A percentile compares a stretch with the other conserved stretches of the same genome.
Conservation (phyloP, 805 yeast species). For the Zygoascus bituminiphila region DNA sequence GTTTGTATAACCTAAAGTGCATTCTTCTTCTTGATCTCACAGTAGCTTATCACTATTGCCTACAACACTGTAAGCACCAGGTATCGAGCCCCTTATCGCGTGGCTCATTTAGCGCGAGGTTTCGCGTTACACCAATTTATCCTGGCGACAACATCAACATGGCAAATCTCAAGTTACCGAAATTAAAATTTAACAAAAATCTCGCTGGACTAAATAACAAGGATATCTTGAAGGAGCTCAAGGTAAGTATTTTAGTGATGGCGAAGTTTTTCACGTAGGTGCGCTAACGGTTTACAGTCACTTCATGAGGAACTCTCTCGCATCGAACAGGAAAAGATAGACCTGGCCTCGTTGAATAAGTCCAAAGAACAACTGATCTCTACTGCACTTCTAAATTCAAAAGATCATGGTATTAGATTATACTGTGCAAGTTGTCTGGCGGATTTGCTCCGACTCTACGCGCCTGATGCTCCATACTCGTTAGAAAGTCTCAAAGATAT, state of each 20-base stretch:
- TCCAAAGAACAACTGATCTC: constrained; percentile 47
- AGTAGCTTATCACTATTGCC: too few relatives aligned
- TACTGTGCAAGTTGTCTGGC: constrained; percentile 64
- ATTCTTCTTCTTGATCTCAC: too few relatives aligned
- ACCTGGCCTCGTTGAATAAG: constrained; percentile 36
- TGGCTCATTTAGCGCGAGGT: not conserved
- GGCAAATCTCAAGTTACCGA: not conserved
- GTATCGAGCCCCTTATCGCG: too few relatives aligned
- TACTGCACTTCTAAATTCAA: constrained; percentile 50
- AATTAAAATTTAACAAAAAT: constrained; percentile 2
- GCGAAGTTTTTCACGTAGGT: not conserved
- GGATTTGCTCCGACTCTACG: constrained; percentile 67
- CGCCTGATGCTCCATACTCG: constrained; percentile 86
- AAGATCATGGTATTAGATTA: constrained; percentile 62
- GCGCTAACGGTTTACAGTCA: constrained; percentile 1
- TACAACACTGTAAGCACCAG: too few relatives aligned
- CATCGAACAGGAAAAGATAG: constrained; percentile 52
- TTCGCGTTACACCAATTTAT: not conserved
- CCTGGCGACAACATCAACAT: not conserved
- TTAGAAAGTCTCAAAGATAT: constrained; percentile 52
- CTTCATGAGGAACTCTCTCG: constrained; percentile 44
- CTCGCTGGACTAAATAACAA: not conserved
- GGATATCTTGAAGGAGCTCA: constrained; percentile 1
- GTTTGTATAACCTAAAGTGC: too few relatives aligned
- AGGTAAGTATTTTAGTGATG: constrained; percentile 1